Percentiles rank a stretch among this genome's conserved stretches.
phyloP scores from a whole-genome alignment of 1,284 basidiomycete genomes.

The Heterobasidion parviporum region DNA sequence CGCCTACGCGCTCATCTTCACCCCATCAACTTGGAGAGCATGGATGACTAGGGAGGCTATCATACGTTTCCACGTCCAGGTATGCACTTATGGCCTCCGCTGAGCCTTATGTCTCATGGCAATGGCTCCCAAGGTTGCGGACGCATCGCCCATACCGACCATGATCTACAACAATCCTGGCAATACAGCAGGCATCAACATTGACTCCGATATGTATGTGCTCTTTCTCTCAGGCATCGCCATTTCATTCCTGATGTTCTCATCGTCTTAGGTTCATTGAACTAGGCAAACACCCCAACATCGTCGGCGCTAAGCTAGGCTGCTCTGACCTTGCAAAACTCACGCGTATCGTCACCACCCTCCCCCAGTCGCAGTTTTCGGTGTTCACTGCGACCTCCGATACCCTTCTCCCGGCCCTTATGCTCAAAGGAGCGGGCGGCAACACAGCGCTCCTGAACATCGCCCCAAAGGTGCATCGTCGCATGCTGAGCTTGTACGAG shows the following conservation, averaged over 20 bases:
- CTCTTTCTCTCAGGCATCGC: no score
- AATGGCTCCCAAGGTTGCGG: conserved; percentile 51
- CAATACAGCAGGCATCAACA: conserved; percentile 78
- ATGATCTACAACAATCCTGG: conserved; percentile 90
- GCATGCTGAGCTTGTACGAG: not conserved
- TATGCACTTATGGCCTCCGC: conserved; percentile 16
- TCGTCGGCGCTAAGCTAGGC: conserved; percentile 84
- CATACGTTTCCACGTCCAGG: conserved; percentile 56
- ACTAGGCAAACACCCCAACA: conserved; percentile 77
- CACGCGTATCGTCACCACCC: conserved; percentile 58
- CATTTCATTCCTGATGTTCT: no score
- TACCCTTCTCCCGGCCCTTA: conserved; percentile 58
- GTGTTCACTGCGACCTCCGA: conserved; percentile 61
- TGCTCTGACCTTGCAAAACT: conserved; percentile 83
- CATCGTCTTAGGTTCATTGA: conserved; percentile 34
- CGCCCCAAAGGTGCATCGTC: conserved; percentile 46
- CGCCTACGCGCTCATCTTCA: conserved; percentile 65
- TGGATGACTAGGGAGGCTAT: conserved; percentile 57
- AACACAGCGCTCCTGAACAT: conserved; percentile 76
- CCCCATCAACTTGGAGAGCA: conserved; percentile 60
- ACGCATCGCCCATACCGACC: conserved; percentile 74
- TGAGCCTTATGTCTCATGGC: conserved; percentile 6
- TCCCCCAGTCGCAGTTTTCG: conserved; percentile 46
- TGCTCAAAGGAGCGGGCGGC: conserved; percentile 60
- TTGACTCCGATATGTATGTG: conserved; percentile 64